Conservation (phyloP, 371 early-diverging fungal species). For the Mortierella sp. region DNA sequence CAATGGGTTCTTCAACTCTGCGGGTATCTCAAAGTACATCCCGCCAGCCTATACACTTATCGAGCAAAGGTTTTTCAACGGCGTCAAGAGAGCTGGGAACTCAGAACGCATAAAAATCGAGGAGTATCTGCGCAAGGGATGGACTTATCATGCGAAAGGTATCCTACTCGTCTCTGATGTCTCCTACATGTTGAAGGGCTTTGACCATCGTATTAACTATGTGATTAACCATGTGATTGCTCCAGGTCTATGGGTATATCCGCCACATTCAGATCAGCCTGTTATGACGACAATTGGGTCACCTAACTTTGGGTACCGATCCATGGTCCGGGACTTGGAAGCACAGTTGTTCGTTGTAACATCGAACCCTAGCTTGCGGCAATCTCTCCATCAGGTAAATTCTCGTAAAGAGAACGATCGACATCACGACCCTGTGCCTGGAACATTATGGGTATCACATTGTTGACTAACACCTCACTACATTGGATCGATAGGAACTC, state of each 20-base stretch:
- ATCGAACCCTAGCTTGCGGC: slow-evolving; percentile 63
- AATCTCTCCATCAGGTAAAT: slow-evolving; percentile 68
- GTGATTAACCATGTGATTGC: too few relatives aligned
- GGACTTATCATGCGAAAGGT: slow-evolving; percentile 96
- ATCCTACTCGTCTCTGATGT: background rate
- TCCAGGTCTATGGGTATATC: slow-evolving; percentile 53
- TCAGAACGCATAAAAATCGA: slow-evolving; percentile 65
- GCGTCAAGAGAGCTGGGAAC: slow-evolving; percentile 55
- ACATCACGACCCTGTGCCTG: too few relatives aligned
- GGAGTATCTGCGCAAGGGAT: slow-evolving; percentile 80
- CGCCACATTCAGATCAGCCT: slow-evolving; percentile 34
- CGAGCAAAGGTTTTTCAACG: slow-evolving; percentile 68
- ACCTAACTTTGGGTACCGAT: slow-evolving; percentile 92
- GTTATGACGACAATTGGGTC: slow-evolving; percentile 88
- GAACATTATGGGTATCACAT: too few relatives aligned
- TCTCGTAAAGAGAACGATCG: too few relatives aligned
- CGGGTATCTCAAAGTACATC: slow-evolving; percentile 86
- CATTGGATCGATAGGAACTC: slow-evolving; percentile 25
- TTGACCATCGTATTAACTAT: too few relatives aligned
- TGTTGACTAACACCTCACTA: background rate
- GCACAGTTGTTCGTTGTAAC: slow-evolving; percentile 84
- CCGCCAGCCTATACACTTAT: slow-evolving; percentile 92
- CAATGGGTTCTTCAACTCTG: slow-evolving; percentile 92
- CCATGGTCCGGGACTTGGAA: slow-evolving; percentile 90
- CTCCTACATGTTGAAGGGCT: too few relatives aligned